Percentiles rank a stretch among this genome's conserved stretches.
Conservation (phyloP, 495 filamentous ascomycete genomes). For the Symbiotaphrina buchneri region DNA sequence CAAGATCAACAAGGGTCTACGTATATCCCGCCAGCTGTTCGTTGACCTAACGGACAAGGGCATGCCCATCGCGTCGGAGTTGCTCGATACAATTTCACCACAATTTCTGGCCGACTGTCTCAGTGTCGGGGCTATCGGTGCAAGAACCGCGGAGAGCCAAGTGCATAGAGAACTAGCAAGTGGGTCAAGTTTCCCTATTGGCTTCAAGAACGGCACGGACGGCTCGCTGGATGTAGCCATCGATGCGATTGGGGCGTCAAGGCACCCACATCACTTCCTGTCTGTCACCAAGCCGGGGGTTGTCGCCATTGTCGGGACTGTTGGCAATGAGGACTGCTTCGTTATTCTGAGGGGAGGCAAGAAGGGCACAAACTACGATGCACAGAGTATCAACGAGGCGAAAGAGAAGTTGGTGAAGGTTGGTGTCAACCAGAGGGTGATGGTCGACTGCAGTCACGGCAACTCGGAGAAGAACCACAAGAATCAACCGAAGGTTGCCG, state of each 20-base stretch:
- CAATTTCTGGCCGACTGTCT: conserved; percentile 94
- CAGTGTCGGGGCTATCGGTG: conserved; percentile 81
- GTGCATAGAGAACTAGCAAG: conserved; percentile 88
- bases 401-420: conserved; percentile 44
- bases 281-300: conserved; percentile 96
- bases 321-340: conserved; percentile 95
- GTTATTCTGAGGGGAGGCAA: conserved; percentile 91
- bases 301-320: conserved; percentile 85
- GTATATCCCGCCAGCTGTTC: conserved; percentile 72
- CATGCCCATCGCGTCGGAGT: conserved; percentile 96
- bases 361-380: conserved; percentile 84
- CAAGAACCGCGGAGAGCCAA: conserved; percentile 87
- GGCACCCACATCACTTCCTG: conserved; percentile 90
- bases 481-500: conserved; percentile 93
- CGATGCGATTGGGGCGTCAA: conserved; percentile 72
- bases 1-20: conserved; percentile 95
- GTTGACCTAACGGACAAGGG: conserved; percentile 84
- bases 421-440: conserved; percentile 50
- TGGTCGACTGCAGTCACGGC: conserved; percentile 97
- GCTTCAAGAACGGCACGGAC: conserved; percentile 99
- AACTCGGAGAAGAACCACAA: conserved; percentile 93
- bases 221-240: conserved; percentile 76
- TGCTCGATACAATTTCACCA: conserved; percentile 96
- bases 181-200: conserved; percentile 87
- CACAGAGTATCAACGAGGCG: conserved; percentile 53